Evolutionary conservation across 2,329 filamentous ascomycete species (phyloP).

Genomic region (Madurella mycetomatis): DNA sequence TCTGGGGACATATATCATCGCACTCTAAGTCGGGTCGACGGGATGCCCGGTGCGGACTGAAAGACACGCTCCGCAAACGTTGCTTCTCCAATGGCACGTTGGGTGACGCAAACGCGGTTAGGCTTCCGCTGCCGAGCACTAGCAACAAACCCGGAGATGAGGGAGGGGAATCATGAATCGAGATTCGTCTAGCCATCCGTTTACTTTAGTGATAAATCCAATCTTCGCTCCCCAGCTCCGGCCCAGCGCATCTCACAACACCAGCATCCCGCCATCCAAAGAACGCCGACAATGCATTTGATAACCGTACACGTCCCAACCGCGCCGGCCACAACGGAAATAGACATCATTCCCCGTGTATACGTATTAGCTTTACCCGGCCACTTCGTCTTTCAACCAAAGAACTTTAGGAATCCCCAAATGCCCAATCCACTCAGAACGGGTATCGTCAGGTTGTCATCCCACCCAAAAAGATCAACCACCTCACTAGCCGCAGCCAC

Average conservation of each 20-base stretch:
- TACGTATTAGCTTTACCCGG: background rate
- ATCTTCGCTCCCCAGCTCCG: background rate
- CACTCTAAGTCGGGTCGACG: background rate
- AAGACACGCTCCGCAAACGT: too few relatives aligned
- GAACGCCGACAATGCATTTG: conserved; percentile 27
- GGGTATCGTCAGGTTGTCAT: conserved; percentile 96
- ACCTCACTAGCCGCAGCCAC: conserved; percentile 86
- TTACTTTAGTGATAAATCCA: background rate
- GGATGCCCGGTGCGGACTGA: background rate
- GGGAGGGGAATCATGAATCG: conserved; percentile 9
- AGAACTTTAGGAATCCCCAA: conserved; percentile 86
- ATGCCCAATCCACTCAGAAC: conserved; percentile 83
- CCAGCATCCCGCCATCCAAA: conserved; percentile 10
- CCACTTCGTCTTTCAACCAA: conserved; percentile 49
- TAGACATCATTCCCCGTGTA: background rate
- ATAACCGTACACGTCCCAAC: conserved; percentile 11
- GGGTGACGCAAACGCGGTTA: too few relatives aligned
- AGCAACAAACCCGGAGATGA: background rate
- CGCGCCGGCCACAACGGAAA: conserved; percentile 2
- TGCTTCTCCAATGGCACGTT: too few relatives aligned
- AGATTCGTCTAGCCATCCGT: conserved; percentile 8
- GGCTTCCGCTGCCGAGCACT: too few relatives aligned
- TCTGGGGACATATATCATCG: conserved; percentile 2
- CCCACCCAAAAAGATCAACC: conserved; percentile 87
- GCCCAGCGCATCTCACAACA: background rate